Evolutionary conservation across 768 basidiomycete species (phyloP), one percentile per base, ranked within the genome.

Genomic region (Amyloporia xantha): DNA sequence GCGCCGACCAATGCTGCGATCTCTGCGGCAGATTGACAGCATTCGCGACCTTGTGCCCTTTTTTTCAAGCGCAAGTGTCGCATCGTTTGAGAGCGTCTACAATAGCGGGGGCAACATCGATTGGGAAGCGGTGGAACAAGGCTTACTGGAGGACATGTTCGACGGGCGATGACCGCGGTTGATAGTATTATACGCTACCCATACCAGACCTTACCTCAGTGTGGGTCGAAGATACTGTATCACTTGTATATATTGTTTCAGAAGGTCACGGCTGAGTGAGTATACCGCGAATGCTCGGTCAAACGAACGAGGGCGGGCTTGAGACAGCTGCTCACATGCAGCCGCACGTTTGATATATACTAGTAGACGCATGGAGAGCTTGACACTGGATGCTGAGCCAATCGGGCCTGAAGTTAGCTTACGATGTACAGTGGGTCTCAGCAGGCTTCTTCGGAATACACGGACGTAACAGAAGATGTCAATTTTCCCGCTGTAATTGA

Each of bases 61-160:
- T 72, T 93, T 98, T 66, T 83, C 91, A 1, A 78, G 83, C 49
- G 84, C 93, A 43, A 95, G 92, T 65, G 81, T 95, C 44, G 73
- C 84, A 4, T 85, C 87, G 9, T 98, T 92, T 62, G 92, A 98
- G 68, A 86, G 86, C 50, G 77, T 95, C 41, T 99, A 97, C 64
- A 79, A 79, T 5, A 85, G 85, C 55, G 80, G 78, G 12, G 84
- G 86, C 0, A 81, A 77, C 48, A 72, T 98, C 17, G 94, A 98
- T 61, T 95, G 91, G 92, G 84, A 82, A 26, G 82, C 82, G 2
- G 84, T 99, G 19, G 95, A 98, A 66, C 73, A 71, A 40, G 81
- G 84, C 4, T 65, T 99, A 40, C 68, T 87, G 66, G 76, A 80
- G 41, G 95, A 98, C 64, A 84, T 98, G 74, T 99, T 98, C 62